phyloP scores from a whole-genome alignment of 2,329 filamentous ascomycete species.

The Plectosphaerella cucumerina region DNA sequence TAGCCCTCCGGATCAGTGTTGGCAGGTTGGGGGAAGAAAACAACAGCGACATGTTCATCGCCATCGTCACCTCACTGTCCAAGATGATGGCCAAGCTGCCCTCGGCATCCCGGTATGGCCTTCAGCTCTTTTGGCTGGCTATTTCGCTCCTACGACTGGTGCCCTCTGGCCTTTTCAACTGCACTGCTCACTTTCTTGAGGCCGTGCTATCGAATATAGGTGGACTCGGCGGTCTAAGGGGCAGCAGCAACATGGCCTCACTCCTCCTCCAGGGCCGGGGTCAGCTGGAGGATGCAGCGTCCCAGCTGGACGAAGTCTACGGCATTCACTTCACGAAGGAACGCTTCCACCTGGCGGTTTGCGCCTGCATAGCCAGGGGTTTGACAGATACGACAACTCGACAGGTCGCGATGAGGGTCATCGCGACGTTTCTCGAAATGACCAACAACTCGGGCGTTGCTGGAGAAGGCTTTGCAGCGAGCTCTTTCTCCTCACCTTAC shows the following conservation, averaged over 20 bases:
- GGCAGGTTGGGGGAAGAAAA: slow-evolving; percentile 60
- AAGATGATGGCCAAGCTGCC: slow-evolving; percentile 70
- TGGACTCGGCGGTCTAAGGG: slow-evolving; percentile 54
- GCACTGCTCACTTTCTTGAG: slow-evolving; percentile 60
- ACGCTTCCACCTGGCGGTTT: slow-evolving; percentile 64
- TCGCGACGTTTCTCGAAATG: slow-evolving; percentile 59
- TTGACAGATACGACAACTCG: slow-evolving; percentile 60
- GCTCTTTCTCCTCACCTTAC: slow-evolving; percentile 46
- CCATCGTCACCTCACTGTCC: slow-evolving; percentile 62
- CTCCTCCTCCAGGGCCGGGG: slow-evolving; percentile 57
- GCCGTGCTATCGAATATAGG: slow-evolving; percentile 62
- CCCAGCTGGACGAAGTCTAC: slow-evolving; percentile 60
- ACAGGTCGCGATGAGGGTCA: slow-evolving; percentile 52
- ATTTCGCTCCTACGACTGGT: slow-evolving; percentile 63
- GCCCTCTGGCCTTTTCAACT: slow-evolving; percentile 60
- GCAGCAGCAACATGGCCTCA: slow-evolving; percentile 50
- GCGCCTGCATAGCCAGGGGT: slow-evolving; percentile 59
- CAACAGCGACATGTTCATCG: slow-evolving; percentile 64
- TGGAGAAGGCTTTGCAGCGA: slow-evolving; percentile 7
- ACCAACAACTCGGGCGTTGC: slow-evolving; percentile 28
- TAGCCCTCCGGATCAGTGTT: slow-evolving; percentile 62
- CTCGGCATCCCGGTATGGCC: slow-evolving; percentile 61
- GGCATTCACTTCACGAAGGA: slow-evolving; percentile 61
- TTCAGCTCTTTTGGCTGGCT: slow-evolving; percentile 68
- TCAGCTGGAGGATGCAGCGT: slow-evolving; percentile 58